Evolutionary conservation across 2,329 filamentous ascomycete species (phyloP), one percentile per base, ranked within the genome.

Genomic region (Colletotrichum siamense): DNA sequence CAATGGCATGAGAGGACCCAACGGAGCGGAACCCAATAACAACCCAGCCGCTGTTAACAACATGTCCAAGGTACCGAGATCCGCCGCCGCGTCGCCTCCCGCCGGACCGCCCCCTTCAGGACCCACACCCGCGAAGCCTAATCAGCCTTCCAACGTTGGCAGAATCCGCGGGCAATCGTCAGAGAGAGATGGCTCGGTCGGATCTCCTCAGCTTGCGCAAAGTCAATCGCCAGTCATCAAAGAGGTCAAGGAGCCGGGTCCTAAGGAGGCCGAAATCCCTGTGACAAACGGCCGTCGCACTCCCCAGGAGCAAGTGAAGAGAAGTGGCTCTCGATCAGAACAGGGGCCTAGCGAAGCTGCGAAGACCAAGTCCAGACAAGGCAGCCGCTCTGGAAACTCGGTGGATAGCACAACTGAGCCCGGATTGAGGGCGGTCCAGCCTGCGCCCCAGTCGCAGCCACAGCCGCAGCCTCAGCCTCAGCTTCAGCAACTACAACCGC

Each of bases 321-420:
- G 86, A 79, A 79, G 83, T 73, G 82, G 81, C 44, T 83, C 86
- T 61, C 85, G 83, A 77, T 79, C 84, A 63, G 84, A 89, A 22
- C 76, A 82, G 15, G 77, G 69, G 12, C 83, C 81, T 44, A 77
- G 78, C 13, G 81, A 83, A 16, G 28, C 79, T 3, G 66, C 79
- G n/a, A 90, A 84, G 75, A 79, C 79, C 28, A 85, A 85, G 66
- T 52, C 83, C 34, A 82, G 79, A n/a, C 82, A 83, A 70, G 79
- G 67, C n/a, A 89, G 92, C 30, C 89, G 92, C 22, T 88, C 90
- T 44, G 93, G 94, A 81, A 89, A 90, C 32, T 94, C 94, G 0
- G 87, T 95, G 15, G 95, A 97, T 78, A 94, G 91, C 80, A 90
- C 89, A 3, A 90, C 90, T 30, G 94, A 95, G 78, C 87, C 89